Conservation (phyloP, 306 rosid species). For the Nissolia schottii region DNA sequence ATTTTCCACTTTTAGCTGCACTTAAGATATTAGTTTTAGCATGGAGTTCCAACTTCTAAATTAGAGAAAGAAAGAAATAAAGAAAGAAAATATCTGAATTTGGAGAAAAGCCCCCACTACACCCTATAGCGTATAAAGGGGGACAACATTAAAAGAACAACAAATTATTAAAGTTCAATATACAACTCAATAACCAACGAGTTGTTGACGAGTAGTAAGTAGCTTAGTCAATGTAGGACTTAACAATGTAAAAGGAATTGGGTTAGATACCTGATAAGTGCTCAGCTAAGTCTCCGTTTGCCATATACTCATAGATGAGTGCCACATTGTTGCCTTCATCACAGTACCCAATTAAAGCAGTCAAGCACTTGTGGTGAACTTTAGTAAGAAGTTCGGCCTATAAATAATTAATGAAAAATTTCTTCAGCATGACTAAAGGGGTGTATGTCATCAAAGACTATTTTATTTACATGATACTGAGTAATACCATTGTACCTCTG, state of each 20-base stretch:
- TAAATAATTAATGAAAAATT: neutral
- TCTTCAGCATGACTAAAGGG: neutral
- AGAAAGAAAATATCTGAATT: no score
- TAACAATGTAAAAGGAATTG: neutral
- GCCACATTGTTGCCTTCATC: neutral
- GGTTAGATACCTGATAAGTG: neutral
- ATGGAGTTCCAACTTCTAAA: neutral
- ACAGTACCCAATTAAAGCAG: neutral
- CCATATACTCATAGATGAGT: constrained; percentile 9
- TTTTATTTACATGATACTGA: neutral
- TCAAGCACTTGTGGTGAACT: neutral
- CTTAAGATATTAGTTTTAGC: neutral
- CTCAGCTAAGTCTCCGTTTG: neutral
- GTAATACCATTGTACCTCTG: neutral
- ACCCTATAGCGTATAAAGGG: no score
- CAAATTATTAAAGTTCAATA: neutral
- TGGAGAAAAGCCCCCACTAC: no score
- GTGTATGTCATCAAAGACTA: neutral
- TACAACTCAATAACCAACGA: neutral
- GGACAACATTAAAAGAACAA: neutral
- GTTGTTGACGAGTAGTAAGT: no score
- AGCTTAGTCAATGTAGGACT: no score
- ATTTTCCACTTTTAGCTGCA: constrained; percentile 33
- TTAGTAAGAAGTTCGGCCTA: neutral
- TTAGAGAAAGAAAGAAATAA: neutral